These are phyloP conservation scores for Schizophyllum amplum DNA, from an alignment of 1,284 basidiomycete genomes.

Conservation along the genomic window DNA sequence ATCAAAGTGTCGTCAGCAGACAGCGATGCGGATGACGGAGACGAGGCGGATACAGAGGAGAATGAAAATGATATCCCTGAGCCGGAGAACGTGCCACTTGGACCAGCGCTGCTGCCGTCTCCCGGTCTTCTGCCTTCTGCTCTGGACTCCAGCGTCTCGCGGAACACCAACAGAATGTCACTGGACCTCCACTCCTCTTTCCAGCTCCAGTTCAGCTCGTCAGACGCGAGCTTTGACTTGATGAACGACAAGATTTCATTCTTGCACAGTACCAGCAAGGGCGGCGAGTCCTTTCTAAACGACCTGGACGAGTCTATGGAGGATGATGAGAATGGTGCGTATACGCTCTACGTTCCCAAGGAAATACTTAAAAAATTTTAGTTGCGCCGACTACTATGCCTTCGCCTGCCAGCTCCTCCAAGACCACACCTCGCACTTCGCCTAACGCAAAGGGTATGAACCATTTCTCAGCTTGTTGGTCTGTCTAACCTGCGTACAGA, in stretches of 20 bases:
- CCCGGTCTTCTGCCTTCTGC: constrained; percentile 13
- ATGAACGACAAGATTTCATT: constrained; percentile 59
- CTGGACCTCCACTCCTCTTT: constrained; percentile 23
- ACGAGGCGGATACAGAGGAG: background rate
- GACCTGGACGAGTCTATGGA: constrained; percentile 30
- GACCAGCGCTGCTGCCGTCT: background rate
- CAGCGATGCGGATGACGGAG: background rate
- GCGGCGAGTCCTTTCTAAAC: constrained; percentile 25
- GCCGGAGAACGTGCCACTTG: constrained; percentile 10
- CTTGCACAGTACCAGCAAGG: constrained; percentile 21
- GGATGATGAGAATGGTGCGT: constrained; percentile 17
- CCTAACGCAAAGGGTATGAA: background rate
- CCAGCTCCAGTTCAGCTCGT: constrained; percentile 31
- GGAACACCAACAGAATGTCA: constrained; percentile 28
- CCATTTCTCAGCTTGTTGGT: background rate
- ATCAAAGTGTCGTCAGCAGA: background rate
- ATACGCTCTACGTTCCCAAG: background rate
- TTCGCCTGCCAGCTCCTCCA: background rate
- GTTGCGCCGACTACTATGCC: background rate
- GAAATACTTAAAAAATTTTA: background rate
- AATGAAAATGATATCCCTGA: constrained; percentile 19
- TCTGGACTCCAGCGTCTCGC: constrained; percentile 19
- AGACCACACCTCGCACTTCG: background rate
- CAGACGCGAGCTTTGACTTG: constrained; percentile 54
- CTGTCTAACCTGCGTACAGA: too few species aligned